Base-by-base conservation (phyloP, 1,139 yeast genomes). In the Diutina neorugosa region DNA sequence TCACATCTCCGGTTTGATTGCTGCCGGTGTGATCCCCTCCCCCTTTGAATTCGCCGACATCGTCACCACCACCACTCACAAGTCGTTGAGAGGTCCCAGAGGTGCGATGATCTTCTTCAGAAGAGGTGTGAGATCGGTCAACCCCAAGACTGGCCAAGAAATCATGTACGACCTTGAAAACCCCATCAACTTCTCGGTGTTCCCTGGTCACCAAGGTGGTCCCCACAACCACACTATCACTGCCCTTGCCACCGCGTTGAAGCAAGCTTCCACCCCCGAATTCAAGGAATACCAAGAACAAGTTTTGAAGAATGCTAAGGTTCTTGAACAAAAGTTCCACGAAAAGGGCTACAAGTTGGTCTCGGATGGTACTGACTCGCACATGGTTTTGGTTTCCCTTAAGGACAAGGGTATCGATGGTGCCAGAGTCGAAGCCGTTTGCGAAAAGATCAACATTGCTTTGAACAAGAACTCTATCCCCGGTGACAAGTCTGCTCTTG, bases 201-300 rank as follows among this genome's bases (percentile, higher is more conserved):
- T 91, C 87, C 98, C 98, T 61, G 98, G 96, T 56, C 97, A 91
- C 71, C 98, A 91, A 77, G 98, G 98, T 75, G 98, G 98, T 65
- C 98, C 98, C 61, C 97, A 91, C 71, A 91, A 91, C 77, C 97
- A 91, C 72, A 91, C 97, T 62, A 91, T 91, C 65, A 86, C 96
- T 59, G 98, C 97, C 12, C 74, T 91, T 62, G 95, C 97, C 7
- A 96, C 88, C 56, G 97, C 97, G 23, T 80, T 91, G 66, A 89
- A 89, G 68, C 97, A 91, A 76, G 90, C 96, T 54, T 73, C 78
- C 57, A 74, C 86, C 52, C 95, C 96, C 54, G 96, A 90, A 69
- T 91, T 83, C 73, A 83, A 81, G 66, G 81, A 82, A 63, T 91
- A 91, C 73, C 98, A 91, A 73, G 67, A 81, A 65, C 81, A 83